Conservation (phyloP, 768 basidiomycete species). For the Strobilomyces confusus region DNA sequence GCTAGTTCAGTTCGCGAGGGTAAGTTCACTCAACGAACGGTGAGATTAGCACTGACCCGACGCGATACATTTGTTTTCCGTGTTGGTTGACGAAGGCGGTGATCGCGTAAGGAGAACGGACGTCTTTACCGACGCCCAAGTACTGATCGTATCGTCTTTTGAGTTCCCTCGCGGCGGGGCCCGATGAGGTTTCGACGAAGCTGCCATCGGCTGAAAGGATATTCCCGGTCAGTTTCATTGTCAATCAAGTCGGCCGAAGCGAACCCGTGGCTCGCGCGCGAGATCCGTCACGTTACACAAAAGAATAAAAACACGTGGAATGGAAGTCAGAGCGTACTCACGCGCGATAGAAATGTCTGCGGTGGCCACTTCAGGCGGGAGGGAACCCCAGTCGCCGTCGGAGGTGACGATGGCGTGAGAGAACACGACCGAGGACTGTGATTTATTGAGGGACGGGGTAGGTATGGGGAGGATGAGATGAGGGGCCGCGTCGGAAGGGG, state of each 20-base stretch:
- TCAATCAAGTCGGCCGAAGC: neutral
- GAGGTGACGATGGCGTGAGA: constrained; percentile 38
- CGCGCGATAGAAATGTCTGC: constrained; percentile 59
- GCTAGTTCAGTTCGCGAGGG: constrained; percentile 30
- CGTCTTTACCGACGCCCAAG: constrained; percentile 59
- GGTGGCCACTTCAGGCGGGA: constrained; percentile 49
- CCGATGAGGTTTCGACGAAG: constrained; percentile 79
- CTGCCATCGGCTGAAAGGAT: constrained; percentile 58
- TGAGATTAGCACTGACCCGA: constrained; percentile 52
- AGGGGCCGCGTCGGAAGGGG: constrained; percentile 12
- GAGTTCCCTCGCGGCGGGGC: constrained; percentile 68
- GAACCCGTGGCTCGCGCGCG: neutral
- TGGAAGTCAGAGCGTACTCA: constrained; percentile 33
- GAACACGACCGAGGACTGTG: constrained; percentile 42
- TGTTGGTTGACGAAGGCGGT: constrained; percentile 81
- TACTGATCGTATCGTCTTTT: constrained; percentile 73
- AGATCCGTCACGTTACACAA: constrained; percentile 8
- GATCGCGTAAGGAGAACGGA: constrained; percentile 76
- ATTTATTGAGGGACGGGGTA: constrained; percentile 34
- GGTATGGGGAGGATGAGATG: constrained; percentile 44
- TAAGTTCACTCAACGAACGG: neutral
- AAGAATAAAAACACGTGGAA: constrained; percentile 2
- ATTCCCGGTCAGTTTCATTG: neutral
- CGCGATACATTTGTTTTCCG: constrained; percentile 72
- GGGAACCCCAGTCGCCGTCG: constrained; percentile 36